phyloP scores from a whole-genome alignment of 2,329 filamentous ascomycete species.

The Xylaria sp. region DNA sequence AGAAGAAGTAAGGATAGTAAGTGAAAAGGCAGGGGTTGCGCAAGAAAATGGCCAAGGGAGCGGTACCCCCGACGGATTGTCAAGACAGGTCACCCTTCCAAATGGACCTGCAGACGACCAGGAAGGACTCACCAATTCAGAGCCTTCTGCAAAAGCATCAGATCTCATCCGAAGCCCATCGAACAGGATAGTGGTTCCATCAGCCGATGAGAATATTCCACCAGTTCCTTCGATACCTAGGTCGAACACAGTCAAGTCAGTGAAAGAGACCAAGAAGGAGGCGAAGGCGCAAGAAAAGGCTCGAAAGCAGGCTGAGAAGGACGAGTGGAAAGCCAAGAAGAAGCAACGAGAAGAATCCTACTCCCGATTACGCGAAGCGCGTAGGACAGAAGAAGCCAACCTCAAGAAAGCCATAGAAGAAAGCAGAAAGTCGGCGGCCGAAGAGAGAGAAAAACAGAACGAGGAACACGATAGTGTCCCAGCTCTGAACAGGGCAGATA shows the following conservation, averaged over 20 bases:
- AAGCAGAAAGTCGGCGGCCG: constrained; percentile 65
- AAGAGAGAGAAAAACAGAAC: constrained; percentile 66
- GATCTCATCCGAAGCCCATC: constrained; percentile 39
- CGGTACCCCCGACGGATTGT: constrained; percentile 57
- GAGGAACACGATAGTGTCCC: constrained; percentile 59
- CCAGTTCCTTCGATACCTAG: constrained; percentile 38
- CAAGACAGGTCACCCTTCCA: constrained; percentile 64
- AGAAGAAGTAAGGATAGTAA: constrained; percentile 69
- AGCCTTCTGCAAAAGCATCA: constrained; percentile 75
- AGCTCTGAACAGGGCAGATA: constrained; percentile 71
- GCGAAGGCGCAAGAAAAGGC: constrained; percentile 53
- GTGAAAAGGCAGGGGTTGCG: constrained; percentile 66
- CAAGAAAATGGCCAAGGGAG: constrained; percentile 60
- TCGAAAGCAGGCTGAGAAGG: constrained; percentile 59
- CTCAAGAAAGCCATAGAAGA: constrained; percentile 68
- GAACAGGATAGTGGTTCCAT: constrained; percentile 48
- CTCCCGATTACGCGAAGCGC: constrained; percentile 51
- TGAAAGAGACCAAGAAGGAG: constrained; percentile 78
- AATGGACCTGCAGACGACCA: constrained; percentile 58
- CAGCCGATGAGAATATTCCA: constrained; percentile 45
- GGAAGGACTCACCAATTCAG: constrained; percentile 67
- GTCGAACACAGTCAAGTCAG: constrained; percentile 49
- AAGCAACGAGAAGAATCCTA: constrained; percentile 55
- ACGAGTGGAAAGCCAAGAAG: constrained; percentile 58
- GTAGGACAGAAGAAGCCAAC: constrained; percentile 63